Evolutionary conservation across 2,329 filamentous ascomycete genomes (phyloP), one percentile per base, ranked within the genome.

Genomic region (Trichoderma sp.): DNA sequence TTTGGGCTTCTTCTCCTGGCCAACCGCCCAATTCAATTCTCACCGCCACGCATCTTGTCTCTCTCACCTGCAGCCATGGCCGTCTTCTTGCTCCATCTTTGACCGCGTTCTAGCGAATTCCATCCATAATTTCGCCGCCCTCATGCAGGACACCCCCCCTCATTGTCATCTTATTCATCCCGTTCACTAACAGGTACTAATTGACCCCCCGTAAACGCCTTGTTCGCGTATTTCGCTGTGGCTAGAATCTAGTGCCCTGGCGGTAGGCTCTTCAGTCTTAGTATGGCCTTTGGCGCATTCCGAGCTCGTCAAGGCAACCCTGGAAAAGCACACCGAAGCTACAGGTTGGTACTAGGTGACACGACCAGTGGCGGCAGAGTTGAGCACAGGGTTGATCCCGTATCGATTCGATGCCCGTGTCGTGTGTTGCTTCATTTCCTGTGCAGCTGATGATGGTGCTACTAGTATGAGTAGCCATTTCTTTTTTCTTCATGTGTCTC

Each of bases 131-230:
- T 69, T 61, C 56, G 66, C 66, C 66, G 65, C 56, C 66, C 66
- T 51, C 66, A 69, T 69, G 56, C 66, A 69, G 66, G 56, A 69
- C 66, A 47, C 53, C 32, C 65, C 65, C 65, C 64, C 65, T 56
- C 65, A 68, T 60, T 58, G 65, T 68, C 53, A 68, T 68, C 53
- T 68, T 68, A 60, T 68, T 60, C 65, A 68, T 57, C 34, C 53
- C 65, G 53, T 28, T 32, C n/a, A 60, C 47, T 36, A 36, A 21
- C 34, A 15, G 14, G 34, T 36, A 39, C 36, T 39, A 39, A 4
- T 39, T 24, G 24, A 8, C 18, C 36, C 36, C 47, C 30, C 21
- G 28, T n/a, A 39, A 39, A 18, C 32, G 51, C n/a, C 47, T 39
- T 32, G 15, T 58, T 56, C 47, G 30, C 47, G 47, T 66, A 34